Conservation (phyloP, 2,329 filamentous ascomycete genomes). For the Aspergillus sclerotialis region DNA sequence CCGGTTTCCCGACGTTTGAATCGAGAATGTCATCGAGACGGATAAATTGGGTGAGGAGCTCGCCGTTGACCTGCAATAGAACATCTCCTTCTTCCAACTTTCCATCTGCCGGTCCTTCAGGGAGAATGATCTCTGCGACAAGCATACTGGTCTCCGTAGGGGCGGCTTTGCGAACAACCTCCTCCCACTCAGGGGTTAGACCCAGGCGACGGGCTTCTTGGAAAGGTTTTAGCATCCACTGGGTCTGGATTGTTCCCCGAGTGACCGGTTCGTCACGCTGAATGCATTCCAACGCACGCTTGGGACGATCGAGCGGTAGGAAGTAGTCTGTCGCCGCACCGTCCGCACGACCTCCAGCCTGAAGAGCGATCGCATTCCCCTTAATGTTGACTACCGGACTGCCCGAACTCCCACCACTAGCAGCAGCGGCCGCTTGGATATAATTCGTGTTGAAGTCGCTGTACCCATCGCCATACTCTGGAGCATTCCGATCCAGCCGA, state of each 20-base stretch:
- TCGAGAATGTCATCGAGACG: slow-evolving; percentile 87
- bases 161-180: slow-evolving; percentile 71
- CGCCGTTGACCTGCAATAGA: slow-evolving; percentile 83
- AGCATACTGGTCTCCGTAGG: slow-evolving; percentile 95
- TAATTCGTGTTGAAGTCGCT: slow-evolving; percentile 96
- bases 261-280: slow-evolving; percentile 67
- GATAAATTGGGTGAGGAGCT: slow-evolving; percentile 89
- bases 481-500: slow-evolving; percentile 89
- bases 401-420: slow-evolving; percentile 95
- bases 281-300: slow-evolving; percentile 80
- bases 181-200: slow-evolving; percentile 78
- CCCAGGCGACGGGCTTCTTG: slow-evolving; percentile 92
- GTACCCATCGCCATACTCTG: slow-evolving; percentile 96
- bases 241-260: slow-evolving; percentile 95
- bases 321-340: slow-evolving; percentile 98
- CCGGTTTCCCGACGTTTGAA: slow-evolving; percentile 70
- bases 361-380: slow-evolving; percentile 82
- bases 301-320: slow-evolving; percentile 81
- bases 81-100: slow-evolving; percentile 94
- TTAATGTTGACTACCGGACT: slow-evolving; percentile 96
- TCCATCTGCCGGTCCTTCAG: slow-evolving; percentile 76
- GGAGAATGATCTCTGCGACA: slow-evolving; percentile 89
- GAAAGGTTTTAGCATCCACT: slow-evolving; percentile 94
- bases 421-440: slow-evolving; percentile 94
- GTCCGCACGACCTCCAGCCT: slow-evolving; percentile 88